These are phyloP conservation scores for Cymodocea nodosa DNA, from an alignment of 116 monocot species.

Conservation along the genomic window DNA sequence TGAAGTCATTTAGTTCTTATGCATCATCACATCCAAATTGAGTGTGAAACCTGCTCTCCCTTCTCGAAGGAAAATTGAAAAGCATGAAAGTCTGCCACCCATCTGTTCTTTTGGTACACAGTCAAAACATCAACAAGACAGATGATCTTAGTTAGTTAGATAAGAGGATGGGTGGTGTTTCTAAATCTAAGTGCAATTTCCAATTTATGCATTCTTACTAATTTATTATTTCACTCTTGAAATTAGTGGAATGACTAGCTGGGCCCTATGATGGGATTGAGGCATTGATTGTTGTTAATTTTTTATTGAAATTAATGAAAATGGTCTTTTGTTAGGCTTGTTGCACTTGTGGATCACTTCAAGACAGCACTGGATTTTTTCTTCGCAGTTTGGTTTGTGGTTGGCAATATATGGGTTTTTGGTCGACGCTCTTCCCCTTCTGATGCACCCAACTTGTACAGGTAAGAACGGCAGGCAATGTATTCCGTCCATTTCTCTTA, in stretches of 20 bases:
- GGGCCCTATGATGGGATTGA: too few relatives aligned
- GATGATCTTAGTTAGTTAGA: too few relatives aligned
- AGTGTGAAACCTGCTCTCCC: background rate
- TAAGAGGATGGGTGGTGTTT: too few relatives aligned
- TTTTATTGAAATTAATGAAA: background rate
- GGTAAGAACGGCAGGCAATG: conserved; percentile 11
- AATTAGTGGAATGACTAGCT: too few relatives aligned
- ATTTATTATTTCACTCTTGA: too few relatives aligned
- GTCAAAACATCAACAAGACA: too few relatives aligned
- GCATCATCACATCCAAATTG: background rate
- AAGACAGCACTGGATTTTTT: conserved; percentile 77
- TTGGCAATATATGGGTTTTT: conserved; percentile 81
- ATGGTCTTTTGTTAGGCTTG: conserved; percentile 22
- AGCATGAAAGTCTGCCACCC: too few relatives aligned
- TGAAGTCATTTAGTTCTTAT: background rate
- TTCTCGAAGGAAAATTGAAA: too few relatives aligned
- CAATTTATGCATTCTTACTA: too few relatives aligned
- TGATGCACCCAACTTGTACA: conserved; percentile 63
- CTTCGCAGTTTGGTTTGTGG: conserved; percentile 78
- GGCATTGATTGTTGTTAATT: too few relatives aligned
- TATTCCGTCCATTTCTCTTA: background rate
- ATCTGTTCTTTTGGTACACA: too few relatives aligned
- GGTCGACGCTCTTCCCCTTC: conserved; percentile 45
- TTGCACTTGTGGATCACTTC: conserved; percentile 42
- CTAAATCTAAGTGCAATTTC: too few relatives aligned